Percentiles rank a stretch among this genome's conserved stretches.
These are phyloP conservation scores for Zoysia matrella DNA, from an alignment of 202 grass and related monocot genomes.

Conservation along the genomic window DNA sequence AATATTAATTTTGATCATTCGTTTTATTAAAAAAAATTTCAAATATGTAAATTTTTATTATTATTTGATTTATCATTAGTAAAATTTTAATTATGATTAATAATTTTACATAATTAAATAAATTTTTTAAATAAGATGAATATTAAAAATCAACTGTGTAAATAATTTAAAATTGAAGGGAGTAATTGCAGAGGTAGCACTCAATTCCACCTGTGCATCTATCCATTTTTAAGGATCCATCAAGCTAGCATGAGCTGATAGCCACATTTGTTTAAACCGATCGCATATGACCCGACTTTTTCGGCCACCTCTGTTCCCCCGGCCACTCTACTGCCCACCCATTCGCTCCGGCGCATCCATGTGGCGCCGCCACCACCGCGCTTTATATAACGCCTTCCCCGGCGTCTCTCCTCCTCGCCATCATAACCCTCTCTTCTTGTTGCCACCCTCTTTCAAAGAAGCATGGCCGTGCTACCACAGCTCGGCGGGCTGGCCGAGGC, in stretches of 20 bases:
- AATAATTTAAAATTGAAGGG: too few species aligned
- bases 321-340: background rate
- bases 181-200: too few species aligned
- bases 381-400: background rate
- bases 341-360: background rate
- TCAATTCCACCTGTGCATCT: too few species aligned
- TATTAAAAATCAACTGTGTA: too few species aligned
- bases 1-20: too few species aligned
- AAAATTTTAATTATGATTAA: too few species aligned
- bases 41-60: too few species aligned
- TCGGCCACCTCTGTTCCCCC: background rate
- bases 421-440: background rate
- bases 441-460: too few species aligned
- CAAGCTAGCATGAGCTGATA: slow-evolving; percentile 5
- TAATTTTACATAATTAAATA: too few species aligned
- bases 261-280: background rate
- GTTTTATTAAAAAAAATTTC: too few species aligned
- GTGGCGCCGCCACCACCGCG: background rate
- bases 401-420: background rate
- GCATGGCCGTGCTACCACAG: slow-evolving; percentile 46
- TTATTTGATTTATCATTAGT: too few species aligned
- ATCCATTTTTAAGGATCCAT: background rate
- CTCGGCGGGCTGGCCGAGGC: slow-evolving; percentile 9
- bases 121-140: too few species aligned
- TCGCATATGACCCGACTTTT: background rate